phyloP scores from a whole-genome alignment of 441 rosid genomes.

The Dalechampia spathulata region DNA sequence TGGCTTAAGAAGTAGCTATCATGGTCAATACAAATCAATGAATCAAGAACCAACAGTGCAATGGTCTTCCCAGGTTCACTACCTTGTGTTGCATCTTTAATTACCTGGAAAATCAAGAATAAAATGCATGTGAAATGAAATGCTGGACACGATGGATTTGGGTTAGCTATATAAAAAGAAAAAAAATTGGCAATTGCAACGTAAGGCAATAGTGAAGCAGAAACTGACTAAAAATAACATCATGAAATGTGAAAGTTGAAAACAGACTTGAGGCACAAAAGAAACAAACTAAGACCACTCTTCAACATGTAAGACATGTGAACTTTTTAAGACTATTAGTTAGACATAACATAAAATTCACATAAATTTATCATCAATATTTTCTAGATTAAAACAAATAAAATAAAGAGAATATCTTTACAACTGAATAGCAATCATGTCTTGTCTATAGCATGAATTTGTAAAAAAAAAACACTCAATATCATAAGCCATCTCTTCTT shows the following conservation, averaged over 20 bases:
- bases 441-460: too few relatives aligned
- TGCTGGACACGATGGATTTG: not conserved
- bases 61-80: conserved; percentile 92
- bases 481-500: too few relatives aligned
- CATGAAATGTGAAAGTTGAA: not conserved
- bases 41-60: conserved; percentile 90
- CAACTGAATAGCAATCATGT: too few relatives aligned
- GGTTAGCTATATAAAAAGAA: not conserved
- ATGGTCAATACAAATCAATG: conserved; percentile 74
- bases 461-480: too few relatives aligned
- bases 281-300: not conserved
- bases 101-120: conserved; percentile 42
- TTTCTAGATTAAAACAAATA: too few relatives aligned
- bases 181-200: not conserved
- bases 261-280: not conserved
- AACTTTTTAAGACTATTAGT: too few relatives aligned
- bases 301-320: too few relatives aligned
- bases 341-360: too few relatives aligned
- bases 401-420: too few relatives aligned
- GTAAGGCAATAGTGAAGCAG: not conserved
- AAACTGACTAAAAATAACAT: not conserved
- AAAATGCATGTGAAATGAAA: not conserved
- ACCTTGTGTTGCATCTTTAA: conserved; percentile 84
- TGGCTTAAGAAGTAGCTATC: conserved; percentile 86
- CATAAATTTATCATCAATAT: too few relatives aligned